phyloP scores from a whole-genome alignment of 768 basidiomycete species.

The Pseudohyphozyma bogoriensis region DNA sequence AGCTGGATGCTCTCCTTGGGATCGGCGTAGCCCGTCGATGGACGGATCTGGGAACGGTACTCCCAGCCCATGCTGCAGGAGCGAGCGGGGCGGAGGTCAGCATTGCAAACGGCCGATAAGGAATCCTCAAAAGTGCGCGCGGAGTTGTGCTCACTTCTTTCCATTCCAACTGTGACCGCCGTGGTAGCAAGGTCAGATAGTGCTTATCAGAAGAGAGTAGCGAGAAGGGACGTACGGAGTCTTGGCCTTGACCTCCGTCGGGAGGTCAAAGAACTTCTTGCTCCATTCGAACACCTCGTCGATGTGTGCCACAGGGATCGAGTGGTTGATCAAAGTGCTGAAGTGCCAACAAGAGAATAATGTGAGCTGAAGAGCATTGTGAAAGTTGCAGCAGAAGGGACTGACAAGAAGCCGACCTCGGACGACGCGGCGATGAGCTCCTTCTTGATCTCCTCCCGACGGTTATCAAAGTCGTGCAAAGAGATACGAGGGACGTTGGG shows the following conservation, averaged over 20 bases:
- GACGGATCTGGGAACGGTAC: slow-evolving; percentile 30
- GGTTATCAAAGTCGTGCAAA: slow-evolving; percentile 31
- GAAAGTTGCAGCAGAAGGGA: neutral
- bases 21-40: slow-evolving; percentile 34
- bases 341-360: neutral
- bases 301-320: slow-evolving; percentile 30
- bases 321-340: slow-evolving; percentile 33
- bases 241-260: slow-evolving; percentile 28
- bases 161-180: slow-evolving; percentile 14
- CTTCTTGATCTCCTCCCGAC: slow-evolving; percentile 31
- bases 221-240: slow-evolving; percentile 13
- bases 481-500: slow-evolving; percentile 27
- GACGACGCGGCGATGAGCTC: slow-evolving; percentile 30
- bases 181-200: neutral
- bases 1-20: slow-evolving; percentile 35
- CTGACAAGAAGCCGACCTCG: slow-evolving; percentile 35
- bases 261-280: slow-evolving; percentile 32
- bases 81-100: slow-evolving; percentile 30
- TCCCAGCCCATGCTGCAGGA: slow-evolving; percentile 33
- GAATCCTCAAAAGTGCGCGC: too few relatives aligned
- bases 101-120: neutral
- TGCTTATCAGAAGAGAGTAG: neutral
- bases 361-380: neutral
- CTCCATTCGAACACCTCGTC: slow-evolving; percentile 28
- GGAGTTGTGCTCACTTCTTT: too few relatives aligned